Evolutionary conservation across 2,329 filamentous ascomycete species (phyloP).

Genomic region (Aureobasidium pullulans): DNA sequence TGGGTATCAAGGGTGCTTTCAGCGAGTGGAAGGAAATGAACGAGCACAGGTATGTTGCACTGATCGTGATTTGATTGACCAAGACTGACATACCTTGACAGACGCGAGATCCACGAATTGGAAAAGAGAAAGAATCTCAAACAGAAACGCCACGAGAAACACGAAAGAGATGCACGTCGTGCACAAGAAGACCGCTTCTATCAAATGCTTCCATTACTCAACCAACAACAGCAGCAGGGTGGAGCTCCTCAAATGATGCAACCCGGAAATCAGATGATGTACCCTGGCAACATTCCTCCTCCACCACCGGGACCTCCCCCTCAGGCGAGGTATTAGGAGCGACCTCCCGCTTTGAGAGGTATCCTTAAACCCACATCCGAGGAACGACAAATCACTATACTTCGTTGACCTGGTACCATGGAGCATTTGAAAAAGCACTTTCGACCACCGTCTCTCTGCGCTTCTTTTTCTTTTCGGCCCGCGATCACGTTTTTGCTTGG

Average conservation of each 20-base stretch:
- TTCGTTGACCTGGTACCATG: background rate
- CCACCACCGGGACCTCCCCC: slow-evolving; percentile 9
- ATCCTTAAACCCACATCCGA: slow-evolving; percentile 6
- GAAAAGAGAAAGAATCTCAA: slow-evolving; percentile 35
- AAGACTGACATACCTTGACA: slow-evolving; percentile 16
- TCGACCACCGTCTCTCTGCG: background rate
- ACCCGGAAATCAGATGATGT: slow-evolving; percentile 10
- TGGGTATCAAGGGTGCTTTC: slow-evolving; percentile 60
- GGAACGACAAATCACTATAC: background rate
- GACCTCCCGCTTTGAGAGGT: slow-evolving; percentile 6
- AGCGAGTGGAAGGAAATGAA: slow-evolving; percentile 62
- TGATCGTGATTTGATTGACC: background rate
- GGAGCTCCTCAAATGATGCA: background rate
- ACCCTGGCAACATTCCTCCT: background rate
- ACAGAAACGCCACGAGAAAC: slow-evolving; percentile 17
- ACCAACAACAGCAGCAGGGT: background rate
- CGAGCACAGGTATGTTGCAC: slow-evolving; percentile 48
- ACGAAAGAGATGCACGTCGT: background rate
- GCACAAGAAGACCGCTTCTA: slow-evolving; percentile 4
- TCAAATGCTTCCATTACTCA: background rate
- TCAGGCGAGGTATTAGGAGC: slow-evolving; percentile 12
- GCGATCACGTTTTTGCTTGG: background rate
- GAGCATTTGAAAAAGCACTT: background rate
- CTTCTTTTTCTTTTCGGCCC: background rate
- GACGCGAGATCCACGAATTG: slow-evolving; percentile 43